Evolutionary conservation across 257 asterid species (phyloP), one percentile per base, ranked within the genome.

Genomic region (Scutellaria galericulata): DNA sequence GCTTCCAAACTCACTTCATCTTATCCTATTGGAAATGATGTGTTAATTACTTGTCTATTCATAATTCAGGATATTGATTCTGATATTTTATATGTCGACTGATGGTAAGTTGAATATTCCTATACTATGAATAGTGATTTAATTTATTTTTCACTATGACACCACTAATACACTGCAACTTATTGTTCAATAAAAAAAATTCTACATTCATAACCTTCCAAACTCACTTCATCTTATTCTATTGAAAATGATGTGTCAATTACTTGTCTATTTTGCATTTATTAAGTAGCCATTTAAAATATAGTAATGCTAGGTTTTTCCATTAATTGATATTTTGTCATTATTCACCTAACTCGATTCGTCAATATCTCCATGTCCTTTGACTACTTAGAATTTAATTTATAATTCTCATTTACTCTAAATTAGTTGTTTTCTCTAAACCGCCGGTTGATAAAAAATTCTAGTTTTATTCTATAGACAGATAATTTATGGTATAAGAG

Each of bases 181-280:
- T 31, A 31, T 2, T 1, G 3, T 31, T 12, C 53, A 47, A 47
- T 47, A 51, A n/a, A 13, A n/a, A 20, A 15, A 7, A 1, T 18
- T 15, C 3, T 51, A 5, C 1, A 14, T 8, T 14, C 14, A 51
- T 51, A 51, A 15, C 9, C 18, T 52, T 39, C 63, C 37, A 9
- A 10, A 9, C 39, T 53, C 12, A n/a, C 9, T 67, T 67, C 10
- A 5, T 45, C 35, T 27, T 48, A 48, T 66, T 47, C 47, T 47
- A 27, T 22, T 35, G 64, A 58, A 68, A 61, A 37, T 40, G 62
- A 48, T 31, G 54, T n/a, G 40, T 44, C 39, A 62, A 51, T 41
- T 51, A 72, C 47, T 14, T 5, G 45, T 54, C 27, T 55, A 45
- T 18, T 40, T 44, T 46, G 60, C 78, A 64, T 74, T 45, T 53